These are phyloP conservation scores for Cryomyces minteri DNA, from an alignment of 495 filamentous ascomycete genomes.

Conservation along the genomic window DNA sequence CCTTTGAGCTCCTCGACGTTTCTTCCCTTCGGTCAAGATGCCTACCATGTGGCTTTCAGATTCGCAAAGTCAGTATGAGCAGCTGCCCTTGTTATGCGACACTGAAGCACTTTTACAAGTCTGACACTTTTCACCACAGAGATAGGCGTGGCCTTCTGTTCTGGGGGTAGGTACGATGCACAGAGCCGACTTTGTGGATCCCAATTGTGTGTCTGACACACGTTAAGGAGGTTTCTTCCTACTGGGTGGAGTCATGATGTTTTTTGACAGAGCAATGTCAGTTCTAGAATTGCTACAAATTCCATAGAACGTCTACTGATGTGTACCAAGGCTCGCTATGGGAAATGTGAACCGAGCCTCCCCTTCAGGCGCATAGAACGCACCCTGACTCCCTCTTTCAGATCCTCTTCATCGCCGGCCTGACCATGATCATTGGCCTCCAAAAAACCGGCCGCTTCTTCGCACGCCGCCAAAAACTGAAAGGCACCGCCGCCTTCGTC, in stretches of 20 bases:
- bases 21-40: constrained; percentile 20
- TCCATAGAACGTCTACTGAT: not conserved
- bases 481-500: constrained; percentile 79
- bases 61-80: constrained; percentile 49
- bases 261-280: constrained; percentile 93
- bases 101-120: no score
- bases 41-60: constrained; percentile 90
- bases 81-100: no score
- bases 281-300: not conserved
- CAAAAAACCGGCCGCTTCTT: constrained; percentile 86
- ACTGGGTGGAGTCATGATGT: constrained; percentile 78
- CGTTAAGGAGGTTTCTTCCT: constrained; percentile 67
- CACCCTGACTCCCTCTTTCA: constrained; percentile 18
- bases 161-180: constrained; percentile 54
- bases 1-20: no score
- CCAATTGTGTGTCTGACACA: not conserved
- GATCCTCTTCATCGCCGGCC: constrained; percentile 94
- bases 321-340: not conserved
- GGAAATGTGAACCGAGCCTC: not conserved
- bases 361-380: not conserved
- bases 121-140: constrained; percentile 30
- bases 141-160: constrained; percentile 90
- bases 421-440: constrained; percentile 88
- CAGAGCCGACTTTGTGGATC: no score
- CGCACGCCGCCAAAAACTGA: constrained; percentile 75